These are phyloP conservation scores for Coemansia sp. DNA, from an alignment of 192 early-diverging fungal genomes.

Conservation along the genomic window DNA sequence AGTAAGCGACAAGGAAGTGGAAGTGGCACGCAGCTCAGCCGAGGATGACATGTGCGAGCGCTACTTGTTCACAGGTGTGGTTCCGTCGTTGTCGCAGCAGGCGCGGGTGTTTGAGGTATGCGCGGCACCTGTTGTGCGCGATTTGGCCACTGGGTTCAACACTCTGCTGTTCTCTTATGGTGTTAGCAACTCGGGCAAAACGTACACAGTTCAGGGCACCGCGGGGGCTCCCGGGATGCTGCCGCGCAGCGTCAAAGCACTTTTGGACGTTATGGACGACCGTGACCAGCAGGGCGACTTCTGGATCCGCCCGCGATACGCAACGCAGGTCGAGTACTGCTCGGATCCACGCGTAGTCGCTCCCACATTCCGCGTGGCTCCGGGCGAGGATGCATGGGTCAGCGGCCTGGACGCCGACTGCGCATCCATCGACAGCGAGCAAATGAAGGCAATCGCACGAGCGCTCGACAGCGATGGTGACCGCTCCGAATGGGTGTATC, in stretches of 20 bases:
- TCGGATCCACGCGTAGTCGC: slow-evolving; percentile 34
- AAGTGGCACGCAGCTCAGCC: slow-evolving; percentile 19
- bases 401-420: slow-evolving; percentile 9
- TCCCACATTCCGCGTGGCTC: slow-evolving; percentile 34
- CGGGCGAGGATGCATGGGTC: slow-evolving; percentile 50
- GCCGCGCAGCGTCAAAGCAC: slow-evolving; percentile 58
- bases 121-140: slow-evolving; percentile 58
- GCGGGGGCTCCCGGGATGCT: slow-evolving; percentile 56
- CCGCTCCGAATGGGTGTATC: slow-evolving; percentile 63
- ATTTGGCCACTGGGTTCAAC: slow-evolving; percentile 61
- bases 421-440: not conserved
- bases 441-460: slow-evolving; percentile 16
- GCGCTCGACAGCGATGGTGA: slow-evolving; percentile 16
- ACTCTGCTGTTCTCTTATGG: slow-evolving; percentile 71
- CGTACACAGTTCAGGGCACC: slow-evolving; percentile 64
- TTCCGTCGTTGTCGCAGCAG: slow-evolving; percentile 53
- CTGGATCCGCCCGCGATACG: slow-evolving; percentile 33
- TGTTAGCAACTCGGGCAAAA: slow-evolving; percentile 71
- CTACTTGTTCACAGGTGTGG: slow-evolving; percentile 63
- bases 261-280: slow-evolving; percentile 58
- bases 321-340: slow-evolving; percentile 48
- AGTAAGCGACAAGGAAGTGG: slow-evolving; percentile 54
- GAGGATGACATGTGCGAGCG: slow-evolving; percentile 27
- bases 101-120: slow-evolving; percentile 60
- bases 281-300: slow-evolving; percentile 39